phyloP scores from a whole-genome alignment of 768 basidiomycete species.

The Galerina sulciceps region DNA sequence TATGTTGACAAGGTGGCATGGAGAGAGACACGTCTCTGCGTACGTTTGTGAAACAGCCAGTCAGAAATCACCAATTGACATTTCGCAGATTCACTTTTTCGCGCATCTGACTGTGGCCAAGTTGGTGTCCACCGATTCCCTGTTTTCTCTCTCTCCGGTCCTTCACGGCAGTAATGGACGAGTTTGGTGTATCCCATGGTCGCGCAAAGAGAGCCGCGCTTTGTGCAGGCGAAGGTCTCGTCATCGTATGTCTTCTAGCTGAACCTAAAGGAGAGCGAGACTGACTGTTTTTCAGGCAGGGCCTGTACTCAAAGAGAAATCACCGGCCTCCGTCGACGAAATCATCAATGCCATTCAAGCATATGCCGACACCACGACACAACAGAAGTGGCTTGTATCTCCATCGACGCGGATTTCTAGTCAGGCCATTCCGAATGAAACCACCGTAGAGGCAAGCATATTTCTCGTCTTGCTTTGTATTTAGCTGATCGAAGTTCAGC shows the following conservation, averaged over 20 bases:
- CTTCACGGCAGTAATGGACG: slow-evolving; percentile 85
- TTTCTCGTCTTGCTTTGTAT: not conserved
- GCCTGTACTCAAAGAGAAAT: slow-evolving; percentile 61
- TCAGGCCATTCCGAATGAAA: slow-evolving; percentile 44
- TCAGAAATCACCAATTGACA: slow-evolving; percentile 15
- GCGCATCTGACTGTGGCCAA: slow-evolving; percentile 82
- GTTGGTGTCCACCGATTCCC: slow-evolving; percentile 76
- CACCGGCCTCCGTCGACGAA: slow-evolving; percentile 61
- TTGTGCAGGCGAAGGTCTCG: slow-evolving; percentile 80
- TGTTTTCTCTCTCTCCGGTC: slow-evolving; percentile 83
- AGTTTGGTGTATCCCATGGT: slow-evolving; percentile 87
- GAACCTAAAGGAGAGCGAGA: not conserved
- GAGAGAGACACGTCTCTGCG: slow-evolving; percentile 88
- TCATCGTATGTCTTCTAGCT: slow-evolving; percentile 55
- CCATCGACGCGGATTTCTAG: slow-evolving; percentile 61
- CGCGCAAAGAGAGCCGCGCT: slow-evolving; percentile 81
- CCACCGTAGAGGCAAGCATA: slow-evolving; percentile 62
- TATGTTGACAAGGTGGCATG: slow-evolving; percentile 89
- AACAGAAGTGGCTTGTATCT: slow-evolving; percentile 68
- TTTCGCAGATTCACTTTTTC: slow-evolving; percentile 85
- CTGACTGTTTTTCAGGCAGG: slow-evolving; percentile 57
- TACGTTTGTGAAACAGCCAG: slow-evolving; percentile 41
- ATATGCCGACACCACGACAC: slow-evolving; percentile 65
- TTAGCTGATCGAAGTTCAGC: slow-evolving; percentile 44
- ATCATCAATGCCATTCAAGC: slow-evolving; percentile 74